Percentiles rank a stretch among this genome's conserved stretches.
phyloP scores from a whole-genome alignment of 1,139 yeast species.

The Candida anutae region DNA sequence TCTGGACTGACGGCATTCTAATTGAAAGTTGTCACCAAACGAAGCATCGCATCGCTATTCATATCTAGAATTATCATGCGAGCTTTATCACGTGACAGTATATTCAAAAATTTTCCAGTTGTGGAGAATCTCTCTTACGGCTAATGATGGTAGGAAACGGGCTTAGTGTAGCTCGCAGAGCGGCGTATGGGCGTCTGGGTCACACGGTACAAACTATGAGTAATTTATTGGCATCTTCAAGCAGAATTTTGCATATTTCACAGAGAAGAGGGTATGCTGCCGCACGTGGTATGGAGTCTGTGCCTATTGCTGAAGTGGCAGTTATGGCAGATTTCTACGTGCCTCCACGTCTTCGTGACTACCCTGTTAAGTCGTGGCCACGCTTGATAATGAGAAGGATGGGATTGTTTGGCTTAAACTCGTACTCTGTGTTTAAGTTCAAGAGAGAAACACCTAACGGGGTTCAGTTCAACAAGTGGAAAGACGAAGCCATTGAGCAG shows the following conservation, averaged over 20 bases:
- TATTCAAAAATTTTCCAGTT: too few relatives aligned
- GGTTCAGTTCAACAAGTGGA: constrained; percentile 65
- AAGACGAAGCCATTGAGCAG: constrained; percentile 60
- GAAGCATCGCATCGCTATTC: too few relatives aligned
- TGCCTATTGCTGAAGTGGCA: constrained; percentile 34
- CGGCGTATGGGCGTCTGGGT: too few relatives aligned
- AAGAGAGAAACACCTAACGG: constrained; percentile 56
- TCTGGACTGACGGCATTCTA: neutral
- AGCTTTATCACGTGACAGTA: too few relatives aligned
- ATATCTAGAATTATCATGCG: too few relatives aligned
- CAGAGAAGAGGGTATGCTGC: constrained; percentile 2
- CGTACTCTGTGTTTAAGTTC: constrained; percentile 56
- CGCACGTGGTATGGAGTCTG: constrained; percentile 29
- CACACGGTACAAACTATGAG: too few relatives aligned
- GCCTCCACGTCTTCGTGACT: constrained; percentile 26
- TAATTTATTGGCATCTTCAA: too few relatives aligned
- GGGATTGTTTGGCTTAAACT: constrained; percentile 51
- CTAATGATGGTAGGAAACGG: too few relatives aligned
- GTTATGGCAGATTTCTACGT: constrained; percentile 39
- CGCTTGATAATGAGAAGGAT: constrained; percentile 34
- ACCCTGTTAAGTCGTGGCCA: constrained; percentile 34
- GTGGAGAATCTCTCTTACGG: too few relatives aligned
- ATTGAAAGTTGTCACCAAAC: too few relatives aligned
- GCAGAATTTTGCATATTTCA: neutral
- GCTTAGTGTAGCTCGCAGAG: too few relatives aligned